These are phyloP conservation scores for Solanum bulbocastanum DNA, from an alignment of 257 asterid genomes.

Conservation along the genomic window DNA sequence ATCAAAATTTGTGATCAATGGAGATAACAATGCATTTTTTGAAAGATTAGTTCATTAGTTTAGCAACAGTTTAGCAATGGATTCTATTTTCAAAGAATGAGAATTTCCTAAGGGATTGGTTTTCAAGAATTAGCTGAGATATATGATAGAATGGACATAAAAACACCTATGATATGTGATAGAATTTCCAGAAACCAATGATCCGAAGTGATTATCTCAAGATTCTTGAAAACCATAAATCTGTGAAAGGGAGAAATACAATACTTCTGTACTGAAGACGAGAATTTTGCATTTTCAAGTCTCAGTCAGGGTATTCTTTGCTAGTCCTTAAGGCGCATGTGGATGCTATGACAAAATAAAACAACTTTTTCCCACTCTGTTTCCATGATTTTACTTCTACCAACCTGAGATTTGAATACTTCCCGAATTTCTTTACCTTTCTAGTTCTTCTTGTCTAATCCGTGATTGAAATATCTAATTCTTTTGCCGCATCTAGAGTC, in stretches of 20 bases:
- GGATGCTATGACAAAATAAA: neutral
- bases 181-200: neutral
- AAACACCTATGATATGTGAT: neutral
- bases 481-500: neutral
- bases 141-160: neutral
- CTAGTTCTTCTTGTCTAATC: neutral
- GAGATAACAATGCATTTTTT: neutral
- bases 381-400: constrained; percentile 2
- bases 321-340: neutral
- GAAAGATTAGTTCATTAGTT: neutral
- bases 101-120: neutral
- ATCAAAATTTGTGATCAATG: neutral
- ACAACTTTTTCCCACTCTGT: neutral
- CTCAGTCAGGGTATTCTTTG: neutral
- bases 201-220: neutral
- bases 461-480: neutral
- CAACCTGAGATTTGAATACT: neutral
- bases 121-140: neutral
- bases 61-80: neutral
- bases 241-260: neutral
- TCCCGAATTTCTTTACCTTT: neutral
- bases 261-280: neutral
- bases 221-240: neutral
- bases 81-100: neutral
- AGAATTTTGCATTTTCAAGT: neutral